Base-by-base conservation (phyloP, 345 rosid genomes). In the Erodium maritimum region DNA sequence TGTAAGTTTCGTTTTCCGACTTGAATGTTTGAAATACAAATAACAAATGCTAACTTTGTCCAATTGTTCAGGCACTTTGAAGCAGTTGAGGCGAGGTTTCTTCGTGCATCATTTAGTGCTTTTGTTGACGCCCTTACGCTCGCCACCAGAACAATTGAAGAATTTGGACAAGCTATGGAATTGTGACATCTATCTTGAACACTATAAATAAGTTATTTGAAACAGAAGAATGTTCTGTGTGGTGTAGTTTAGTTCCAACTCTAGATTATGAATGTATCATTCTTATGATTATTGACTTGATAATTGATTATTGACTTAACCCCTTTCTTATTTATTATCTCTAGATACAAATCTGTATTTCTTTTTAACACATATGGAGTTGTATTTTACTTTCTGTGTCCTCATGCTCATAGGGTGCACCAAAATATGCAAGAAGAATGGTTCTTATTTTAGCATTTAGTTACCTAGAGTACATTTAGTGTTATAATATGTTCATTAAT, bases 31-130 rank as follows among this genome's bases (percentile, higher is more conserved):
- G 37, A 29, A 29, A 29, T 29, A 29, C 37, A 29, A 29, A 29
- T 29, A 29, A 29, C 9, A 29, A 29, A 29, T 29, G 37, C 37
- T 29, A 29, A 29, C 37, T 29, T 29, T 14, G n/a, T n/a, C n/a
- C n/a, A n/a, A n/a, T n/a, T n/a, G 13, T 48, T 48, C 72, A 85
- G 93, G 69, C 87, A 75, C 64, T 88, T 88, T 62, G 86, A 83
- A 67, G 93, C 93, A 33, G 65, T 77, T n/a, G 93, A 85, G 69
- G 96, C 96, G 16, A 81, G 90, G 65, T 82, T 85, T 66, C 88
- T 88, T 23, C 81, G 88, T 19, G 90, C 96, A 58, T 85, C 90
- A 0, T 85, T 79, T 77, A 85, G 93, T 56, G 76, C 93, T 34
- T 85, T 85, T 56, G 71, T 76, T 0, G 93, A 88, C 29, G 81